Base-by-base conservation (phyloP, 257 asterid genomes). In the Penstemon eatonii region DNA sequence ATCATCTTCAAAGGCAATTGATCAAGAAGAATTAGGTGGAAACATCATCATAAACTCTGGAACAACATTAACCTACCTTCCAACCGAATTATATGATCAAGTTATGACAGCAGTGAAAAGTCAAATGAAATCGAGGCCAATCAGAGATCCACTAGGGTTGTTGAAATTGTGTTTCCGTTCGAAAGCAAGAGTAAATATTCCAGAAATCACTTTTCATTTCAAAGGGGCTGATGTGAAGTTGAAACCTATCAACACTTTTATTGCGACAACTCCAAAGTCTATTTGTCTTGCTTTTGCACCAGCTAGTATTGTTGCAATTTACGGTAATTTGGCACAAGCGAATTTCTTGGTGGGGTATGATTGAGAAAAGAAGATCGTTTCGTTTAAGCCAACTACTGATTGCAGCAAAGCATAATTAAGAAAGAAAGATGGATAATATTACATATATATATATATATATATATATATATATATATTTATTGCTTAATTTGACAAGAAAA, bases 301-400 rank as follows among this genome's bases (percentile, higher is more conserved):
- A 10, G 25, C 62, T 55, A 10, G 25, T 56, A 3, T 0, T 9
- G 0, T 64, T 51, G 70, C 78, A 5, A 67, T 85, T 47, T 75
- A 62, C 65, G 95, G 95, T 1, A 75, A 75, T 52, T 7, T 84
- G 55, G 79, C 85, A 0, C 89, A 79, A 13, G 50, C 43, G 38
- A 75, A 84, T 58, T 84, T 81, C 73, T 70, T 84, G 55, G 80
- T 84, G 9, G 89, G 87, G 0, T 84, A 81, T 67, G 85, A 84
- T 68, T 74, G 77, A 9, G 39, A 4, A 6, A 72, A 66, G 61
- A 67, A 12, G 58, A 75, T 59, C 0, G 77, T 84, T 60, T 77
- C 85, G 4, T 84, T 84, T 62, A 63, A 70, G 80, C 65, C 78
- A 2, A 18, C 66, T 15, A 15, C 18, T 5, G 72, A 76, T 63